Evolutionary conservation across 2,329 filamentous ascomycete genomes (phyloP).

Genomic region (Apiospora malaysiana): DNA sequence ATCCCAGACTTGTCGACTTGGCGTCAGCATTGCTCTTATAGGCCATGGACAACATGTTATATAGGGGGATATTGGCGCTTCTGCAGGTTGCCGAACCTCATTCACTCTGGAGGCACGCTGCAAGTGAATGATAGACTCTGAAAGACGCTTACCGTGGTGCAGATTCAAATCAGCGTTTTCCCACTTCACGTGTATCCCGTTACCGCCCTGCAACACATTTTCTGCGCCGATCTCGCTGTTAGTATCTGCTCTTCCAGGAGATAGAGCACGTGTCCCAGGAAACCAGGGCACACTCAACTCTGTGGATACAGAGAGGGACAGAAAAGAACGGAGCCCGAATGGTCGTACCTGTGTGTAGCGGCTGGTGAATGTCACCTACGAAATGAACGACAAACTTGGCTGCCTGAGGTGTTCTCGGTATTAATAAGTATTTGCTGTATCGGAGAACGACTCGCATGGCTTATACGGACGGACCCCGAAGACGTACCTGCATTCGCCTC

Average conservation of each 20-base stretch:
- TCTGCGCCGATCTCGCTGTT: not conserved
- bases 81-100: too few species aligned
- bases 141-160: slow-evolving; percentile 51
- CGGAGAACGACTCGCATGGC: too few species aligned
- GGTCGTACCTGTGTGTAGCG: slow-evolving; percentile 63
- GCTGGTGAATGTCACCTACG: slow-evolving; percentile 73
- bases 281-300: not conserved
- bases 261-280: not conserved
- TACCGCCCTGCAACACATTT: slow-evolving; percentile 66
- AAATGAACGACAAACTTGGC: slow-evolving; percentile 74
- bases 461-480: too few species aligned
- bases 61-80: too few species aligned
- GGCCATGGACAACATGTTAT: too few species aligned
- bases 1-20: slow-evolving; percentile 64
- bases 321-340: not conserved
- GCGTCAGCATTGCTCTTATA: too few species aligned
- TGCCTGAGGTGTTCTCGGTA: slow-evolving; percentile 49
- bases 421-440: too few species aligned
- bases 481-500: slow-evolving; percentile 43
- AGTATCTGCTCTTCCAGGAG: not conserved
- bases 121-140: too few species aligned
- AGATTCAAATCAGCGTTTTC: slow-evolving; percentile 65
- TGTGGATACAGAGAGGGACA: not conserved
- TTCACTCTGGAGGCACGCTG: too few species aligned
- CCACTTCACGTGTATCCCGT: slow-evolving; percentile 70